Conservation (phyloP, 257 asterid genomes). For the Przewalskia tangutica region DNA sequence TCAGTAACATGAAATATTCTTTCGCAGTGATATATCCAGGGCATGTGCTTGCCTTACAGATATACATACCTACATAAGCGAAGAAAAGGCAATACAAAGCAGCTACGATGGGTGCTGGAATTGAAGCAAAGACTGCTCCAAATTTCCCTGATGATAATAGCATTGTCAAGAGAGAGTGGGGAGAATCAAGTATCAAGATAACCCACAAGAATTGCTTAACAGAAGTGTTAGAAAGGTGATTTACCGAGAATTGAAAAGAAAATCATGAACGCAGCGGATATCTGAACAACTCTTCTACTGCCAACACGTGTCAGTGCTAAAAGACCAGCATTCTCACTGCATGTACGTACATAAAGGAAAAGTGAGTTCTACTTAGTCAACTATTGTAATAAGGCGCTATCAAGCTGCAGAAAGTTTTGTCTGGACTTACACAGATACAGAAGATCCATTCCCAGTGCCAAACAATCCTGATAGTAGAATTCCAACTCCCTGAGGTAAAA, state of each 20-base stretch:
- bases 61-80: conserved; percentile 68
- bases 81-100: conserved; percentile 85
- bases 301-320: conserved; percentile 90
- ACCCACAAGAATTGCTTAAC: background rate
- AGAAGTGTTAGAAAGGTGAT: background rate
- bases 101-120: conserved; percentile 86
- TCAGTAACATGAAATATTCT: background rate
- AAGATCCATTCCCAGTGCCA: conserved; percentile 80
- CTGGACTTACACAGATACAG: conserved; percentile 77
- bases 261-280: conserved; percentile 93
- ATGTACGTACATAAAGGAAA: background rate
- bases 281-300: conserved; percentile 88
- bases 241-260: conserved; percentile 89
- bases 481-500: conserved; percentile 60
- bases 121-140: conserved; percentile 92
- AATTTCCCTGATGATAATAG: conserved; percentile 50
- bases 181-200: background rate
- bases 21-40: background rate
- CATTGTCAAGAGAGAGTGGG: background rate
- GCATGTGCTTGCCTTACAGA: background rate
- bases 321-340: conserved; percentile 87
- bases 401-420: background rate
- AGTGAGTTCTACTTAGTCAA: background rate
- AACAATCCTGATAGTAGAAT: conserved; percentile 66
- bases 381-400: background rate